Conservation (phyloP, 83 land plant species). For the Thuja plicata region DNA sequence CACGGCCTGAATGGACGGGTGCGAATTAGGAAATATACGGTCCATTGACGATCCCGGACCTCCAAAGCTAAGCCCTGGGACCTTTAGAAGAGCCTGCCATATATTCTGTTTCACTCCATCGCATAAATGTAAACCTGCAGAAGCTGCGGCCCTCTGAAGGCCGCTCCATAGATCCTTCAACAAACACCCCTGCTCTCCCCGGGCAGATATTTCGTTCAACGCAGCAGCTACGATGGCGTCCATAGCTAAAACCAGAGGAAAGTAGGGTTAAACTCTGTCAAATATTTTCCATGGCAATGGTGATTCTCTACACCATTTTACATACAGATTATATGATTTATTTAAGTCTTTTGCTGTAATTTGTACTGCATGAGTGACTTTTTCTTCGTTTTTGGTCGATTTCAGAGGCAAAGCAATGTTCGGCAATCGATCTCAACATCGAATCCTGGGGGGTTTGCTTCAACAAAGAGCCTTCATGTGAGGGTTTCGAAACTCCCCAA, state of each 20-base stretch:
- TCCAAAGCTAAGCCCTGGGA: constrained; percentile 54
- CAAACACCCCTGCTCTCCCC: constrained; percentile 41
- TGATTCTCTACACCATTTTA: neutral
- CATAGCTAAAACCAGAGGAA: constrained; percentile 25
- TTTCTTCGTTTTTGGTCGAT: neutral
- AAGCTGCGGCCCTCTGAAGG: constrained; percentile 36
- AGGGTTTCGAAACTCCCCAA: constrained; percentile 2
- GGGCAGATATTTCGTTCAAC: constrained; percentile 50
- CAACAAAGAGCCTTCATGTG: neutral
- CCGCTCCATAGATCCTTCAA: constrained; percentile 55
- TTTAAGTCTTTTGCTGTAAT: neutral
- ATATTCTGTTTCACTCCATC: constrained; percentile 43
- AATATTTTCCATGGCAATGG: constrained; percentile 4
- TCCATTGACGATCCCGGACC: neutral
- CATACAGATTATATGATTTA: neutral
- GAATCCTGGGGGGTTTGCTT: constrained; percentile 1
- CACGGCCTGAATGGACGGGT: constrained; percentile 37
- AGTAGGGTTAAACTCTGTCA: neutral
- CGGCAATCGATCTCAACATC: neutral
- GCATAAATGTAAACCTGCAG: constrained; percentile 44
- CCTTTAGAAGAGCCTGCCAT: constrained; percentile 47
- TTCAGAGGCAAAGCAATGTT: neutral
- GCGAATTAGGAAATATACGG: constrained; percentile 3
- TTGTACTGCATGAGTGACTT: neutral
- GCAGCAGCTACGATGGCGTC: constrained; percentile 46